Evolutionary conservation across 1,284 basidiomycete species (phyloP).

Genomic region (Puccinia polysora): DNA sequence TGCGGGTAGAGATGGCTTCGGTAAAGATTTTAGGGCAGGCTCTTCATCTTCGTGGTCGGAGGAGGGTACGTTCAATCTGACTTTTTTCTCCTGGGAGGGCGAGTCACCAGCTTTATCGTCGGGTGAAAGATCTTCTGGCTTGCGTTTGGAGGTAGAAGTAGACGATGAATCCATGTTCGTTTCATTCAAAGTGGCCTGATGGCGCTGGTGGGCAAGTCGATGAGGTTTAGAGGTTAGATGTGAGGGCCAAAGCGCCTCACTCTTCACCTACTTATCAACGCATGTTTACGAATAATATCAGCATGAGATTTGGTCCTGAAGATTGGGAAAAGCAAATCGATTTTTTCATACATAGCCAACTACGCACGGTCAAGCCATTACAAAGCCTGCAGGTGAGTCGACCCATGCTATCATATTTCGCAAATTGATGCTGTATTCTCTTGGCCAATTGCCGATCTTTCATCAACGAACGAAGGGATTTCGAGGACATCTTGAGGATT

Average conservation of each 20-base stretch:
- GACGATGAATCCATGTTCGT: neutral
- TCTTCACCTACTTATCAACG: constrained; percentile 32
- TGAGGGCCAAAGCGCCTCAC: constrained; percentile 41
- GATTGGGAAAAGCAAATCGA: neutral
- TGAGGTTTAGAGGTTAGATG: constrained; percentile 40
- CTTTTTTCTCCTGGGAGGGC: constrained; percentile 20
- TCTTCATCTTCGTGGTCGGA: neutral
- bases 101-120: neutral
- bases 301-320: neutral
- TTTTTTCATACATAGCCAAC: neutral
- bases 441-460: constrained; percentile 41
- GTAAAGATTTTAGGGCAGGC: neutral
- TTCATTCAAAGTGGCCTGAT: constrained; percentile 11
- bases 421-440: constrained; percentile 41
- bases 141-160: neutral
- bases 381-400: constrained; percentile 40
- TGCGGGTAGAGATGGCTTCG: constrained; percentile 15
- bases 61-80: neutral
- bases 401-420: constrained; percentile 35
- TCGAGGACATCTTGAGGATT: constrained; percentile 41
- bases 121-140: constrained; percentile 8
- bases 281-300: constrained; percentile 11
- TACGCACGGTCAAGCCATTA: constrained; percentile 34
- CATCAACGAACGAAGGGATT: constrained; percentile 40
- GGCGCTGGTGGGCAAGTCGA: constrained; percentile 29